These are phyloP conservation scores for Fusarium nematophilum DNA, from an alignment of 2,329 filamentous ascomycete genomes.

Conservation along the genomic window DNA sequence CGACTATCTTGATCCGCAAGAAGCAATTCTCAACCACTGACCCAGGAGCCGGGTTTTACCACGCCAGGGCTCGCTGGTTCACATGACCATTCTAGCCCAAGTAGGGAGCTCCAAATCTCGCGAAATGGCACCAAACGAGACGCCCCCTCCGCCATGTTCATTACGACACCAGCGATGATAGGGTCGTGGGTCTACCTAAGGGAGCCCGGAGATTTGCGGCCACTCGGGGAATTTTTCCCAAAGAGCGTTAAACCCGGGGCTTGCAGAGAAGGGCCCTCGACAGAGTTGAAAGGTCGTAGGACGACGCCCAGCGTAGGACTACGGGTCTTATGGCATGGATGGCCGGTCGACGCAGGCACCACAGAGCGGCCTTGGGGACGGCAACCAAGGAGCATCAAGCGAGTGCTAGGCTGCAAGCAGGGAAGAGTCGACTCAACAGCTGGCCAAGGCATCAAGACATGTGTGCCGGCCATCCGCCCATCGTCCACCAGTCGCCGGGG, in stretches of 20 bases:
- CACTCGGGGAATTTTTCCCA: conserved; percentile 2
- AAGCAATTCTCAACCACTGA: conserved; percentile 7
- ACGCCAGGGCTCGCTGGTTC: not conserved
- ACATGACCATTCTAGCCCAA: conserved; percentile 1
- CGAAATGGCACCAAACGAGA: no score
- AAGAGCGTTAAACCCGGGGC: not conserved
- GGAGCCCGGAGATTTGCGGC: not conserved
- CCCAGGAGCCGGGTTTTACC: conserved; percentile 1
- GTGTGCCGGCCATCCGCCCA: conserved; percentile 1
- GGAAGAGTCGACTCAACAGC: not conserved
- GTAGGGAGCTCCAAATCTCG: no score
- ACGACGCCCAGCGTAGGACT: conserved; percentile 7
- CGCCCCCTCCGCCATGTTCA: not conserved
- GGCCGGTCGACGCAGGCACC: conserved; percentile 12
- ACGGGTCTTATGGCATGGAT: not conserved
- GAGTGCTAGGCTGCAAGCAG: not conserved
- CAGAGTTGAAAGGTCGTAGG: not conserved
- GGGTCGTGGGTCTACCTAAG: not conserved
- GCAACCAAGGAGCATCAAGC: not conserved
- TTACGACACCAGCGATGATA: not conserved
- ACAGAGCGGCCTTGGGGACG: not conserved
- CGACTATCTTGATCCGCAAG: conserved; percentile 1
- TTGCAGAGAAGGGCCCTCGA: no score
- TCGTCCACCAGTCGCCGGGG: not conserved
- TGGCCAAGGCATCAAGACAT: conserved; percentile 1